Percentiles rank a stretch among this genome's conserved stretches.
phyloP scores from a whole-genome alignment of 1,284 basidiomycete genomes.

The Fomes fomentarius region DNA sequence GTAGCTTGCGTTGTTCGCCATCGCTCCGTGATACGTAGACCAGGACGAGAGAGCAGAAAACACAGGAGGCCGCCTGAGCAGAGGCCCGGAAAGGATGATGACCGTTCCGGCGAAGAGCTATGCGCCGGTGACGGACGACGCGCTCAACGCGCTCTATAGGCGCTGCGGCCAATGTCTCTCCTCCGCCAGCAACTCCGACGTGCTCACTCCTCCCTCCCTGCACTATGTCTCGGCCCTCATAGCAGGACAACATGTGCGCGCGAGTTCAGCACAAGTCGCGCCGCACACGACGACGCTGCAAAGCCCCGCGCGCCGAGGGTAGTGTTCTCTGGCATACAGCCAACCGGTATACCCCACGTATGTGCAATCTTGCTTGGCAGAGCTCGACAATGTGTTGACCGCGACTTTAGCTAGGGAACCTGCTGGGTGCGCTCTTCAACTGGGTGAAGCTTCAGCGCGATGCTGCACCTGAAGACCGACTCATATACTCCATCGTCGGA shows the following conservation, averaged over 20 bases:
- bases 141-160: constrained; percentile 9
- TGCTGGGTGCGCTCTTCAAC: constrained; percentile 87
- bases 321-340: constrained; percentile 84
- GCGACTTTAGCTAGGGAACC: constrained; percentile 85
- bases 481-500: constrained; percentile 89
- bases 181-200: constrained; percentile 18
- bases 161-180: constrained; percentile 15
- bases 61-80: neutral
- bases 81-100: neutral
- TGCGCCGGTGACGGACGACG: constrained; percentile 4
- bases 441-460: constrained; percentile 83
- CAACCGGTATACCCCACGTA: constrained; percentile 87
- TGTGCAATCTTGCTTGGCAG: constrained; percentile 22
- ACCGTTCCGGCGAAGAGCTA: neutral
- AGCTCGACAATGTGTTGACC: constrained; percentile 7
- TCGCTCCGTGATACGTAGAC: neutral
- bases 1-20: constrained; percentile 10
- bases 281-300: neutral
- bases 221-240: constrained; percentile 6
- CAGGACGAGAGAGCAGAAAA: neutral
- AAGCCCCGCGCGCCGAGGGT: constrained; percentile 33
- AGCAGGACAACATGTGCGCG: constrained; percentile 1
- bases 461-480: constrained; percentile 58
- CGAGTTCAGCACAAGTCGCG: neutral
- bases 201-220: neutral